These are phyloP conservation scores for Magnusiomyces fungicola DNA, from an alignment of 1,139 yeast species.

Conservation along the genomic window DNA sequence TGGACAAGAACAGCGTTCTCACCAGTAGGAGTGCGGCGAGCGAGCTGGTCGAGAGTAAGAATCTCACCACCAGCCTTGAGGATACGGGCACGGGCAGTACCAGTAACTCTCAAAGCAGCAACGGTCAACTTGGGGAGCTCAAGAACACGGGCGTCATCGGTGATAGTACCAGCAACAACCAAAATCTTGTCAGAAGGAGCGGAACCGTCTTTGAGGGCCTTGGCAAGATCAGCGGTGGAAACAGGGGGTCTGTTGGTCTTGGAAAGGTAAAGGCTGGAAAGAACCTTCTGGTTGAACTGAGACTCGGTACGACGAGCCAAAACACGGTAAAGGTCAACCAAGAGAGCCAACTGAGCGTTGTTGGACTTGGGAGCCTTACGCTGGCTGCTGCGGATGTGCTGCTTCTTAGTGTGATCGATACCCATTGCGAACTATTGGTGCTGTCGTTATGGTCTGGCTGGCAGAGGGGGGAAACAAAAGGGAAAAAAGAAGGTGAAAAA, in stretches of 20 bases:
- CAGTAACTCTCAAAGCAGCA: slow-evolving; percentile 99
- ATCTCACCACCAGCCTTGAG: slow-evolving; percentile 99
- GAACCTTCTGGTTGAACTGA: slow-evolving; percentile 96
- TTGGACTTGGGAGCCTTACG: slow-evolving; percentile 99
- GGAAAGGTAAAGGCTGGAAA: slow-evolving; percentile 90
- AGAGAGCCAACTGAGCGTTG: slow-evolving; percentile 95
- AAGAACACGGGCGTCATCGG: slow-evolving; percentile 92
- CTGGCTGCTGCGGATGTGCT: slow-evolving; percentile 93
- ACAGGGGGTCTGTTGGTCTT: slow-evolving; percentile 99
- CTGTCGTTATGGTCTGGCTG: background rate
- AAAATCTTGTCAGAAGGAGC: slow-evolving; percentile 67
- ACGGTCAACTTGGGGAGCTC: slow-evolving; percentile 95
- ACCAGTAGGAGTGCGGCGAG: slow-evolving; percentile 99
- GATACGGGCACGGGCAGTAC: slow-evolving; percentile 97
- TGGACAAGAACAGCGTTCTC: slow-evolving; percentile 95
- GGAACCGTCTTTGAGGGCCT: slow-evolving; percentile 78
- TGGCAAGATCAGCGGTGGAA: slow-evolving; percentile 84
- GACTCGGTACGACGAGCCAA: slow-evolving; percentile 99
- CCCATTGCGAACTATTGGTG: slow-evolving; percentile 53
- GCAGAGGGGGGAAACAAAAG: background rate
- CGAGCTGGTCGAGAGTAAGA: slow-evolving; percentile 98
- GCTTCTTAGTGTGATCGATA: slow-evolving; percentile 95
- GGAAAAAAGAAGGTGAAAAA: background rate
- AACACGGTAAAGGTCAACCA: slow-evolving; percentile 97
- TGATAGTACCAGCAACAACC: slow-evolving; percentile 98